phyloP scores from a whole-genome alignment of 257 asterid genomes.

The Primulina eburnea region DNA sequence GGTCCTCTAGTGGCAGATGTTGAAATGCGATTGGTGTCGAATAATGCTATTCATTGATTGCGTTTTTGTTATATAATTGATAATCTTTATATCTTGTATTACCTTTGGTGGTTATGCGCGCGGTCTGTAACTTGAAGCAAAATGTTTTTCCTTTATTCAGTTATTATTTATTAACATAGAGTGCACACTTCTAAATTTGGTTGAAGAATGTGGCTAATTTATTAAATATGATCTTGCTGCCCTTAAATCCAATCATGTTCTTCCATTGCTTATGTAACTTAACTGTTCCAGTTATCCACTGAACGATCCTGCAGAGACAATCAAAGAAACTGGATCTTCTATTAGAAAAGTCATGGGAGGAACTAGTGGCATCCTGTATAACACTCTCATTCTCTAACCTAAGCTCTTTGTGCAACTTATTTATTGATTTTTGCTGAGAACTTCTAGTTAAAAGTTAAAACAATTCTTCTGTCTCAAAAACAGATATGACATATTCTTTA shows the following conservation, averaged over 20 bases:
- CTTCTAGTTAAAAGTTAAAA: background rate
- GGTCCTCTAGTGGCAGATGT: background rate
- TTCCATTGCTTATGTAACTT: conserved; percentile 19
- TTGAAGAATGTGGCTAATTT: background rate
- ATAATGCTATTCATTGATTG: background rate
- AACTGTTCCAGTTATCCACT: conserved; percentile 79
- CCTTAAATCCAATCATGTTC: conserved; percentile 14
- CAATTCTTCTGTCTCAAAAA: conserved; percentile 12
- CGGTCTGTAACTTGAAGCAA: background rate
- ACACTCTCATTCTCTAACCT: conserved; percentile 16
- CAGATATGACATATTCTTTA: conserved; percentile 84
- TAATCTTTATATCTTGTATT: no score
- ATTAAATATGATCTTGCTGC: background rate
- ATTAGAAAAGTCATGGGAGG: conserved; percentile 98
- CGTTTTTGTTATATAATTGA: background rate
- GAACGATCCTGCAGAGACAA: conserved; percentile 89
- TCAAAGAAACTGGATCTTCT: conserved; percentile 71
- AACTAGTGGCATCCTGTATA: conserved; percentile 91
- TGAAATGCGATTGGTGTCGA: background rate
- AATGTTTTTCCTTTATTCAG: background rate
- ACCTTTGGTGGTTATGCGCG: background rate
- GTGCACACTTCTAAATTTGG: background rate
- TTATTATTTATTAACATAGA: background rate
- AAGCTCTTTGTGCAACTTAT: background rate
- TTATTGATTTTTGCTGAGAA: conserved; percentile 1